Evolutionary conservation across 345 rosid genomes (phyloP).

Genomic region (Arabidopsis thaliana): DNA sequence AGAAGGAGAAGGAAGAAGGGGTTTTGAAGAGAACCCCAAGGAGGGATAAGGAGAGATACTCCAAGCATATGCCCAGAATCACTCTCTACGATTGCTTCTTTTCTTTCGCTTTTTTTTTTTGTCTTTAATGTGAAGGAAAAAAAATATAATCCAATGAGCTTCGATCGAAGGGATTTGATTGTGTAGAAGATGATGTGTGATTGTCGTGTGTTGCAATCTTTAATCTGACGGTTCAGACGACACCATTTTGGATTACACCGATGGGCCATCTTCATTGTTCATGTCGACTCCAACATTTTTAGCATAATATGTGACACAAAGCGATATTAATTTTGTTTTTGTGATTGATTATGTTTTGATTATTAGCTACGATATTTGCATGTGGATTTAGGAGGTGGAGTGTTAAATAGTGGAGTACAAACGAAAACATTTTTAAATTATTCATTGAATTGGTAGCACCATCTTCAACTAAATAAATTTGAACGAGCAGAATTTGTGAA

Average conservation of each 20-base stretch:
- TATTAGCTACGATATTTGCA: neutral
- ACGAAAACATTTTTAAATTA: neutral
- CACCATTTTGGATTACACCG: conserved; percentile 27
- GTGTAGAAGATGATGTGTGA: conserved; percentile 42
- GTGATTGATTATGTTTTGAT: neutral
- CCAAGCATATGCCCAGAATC: conserved; percentile 64
- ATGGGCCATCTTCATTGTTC: conserved; percentile 27
- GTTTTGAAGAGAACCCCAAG: conserved; percentile 32
- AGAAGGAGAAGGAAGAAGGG: conserved; percentile 25
- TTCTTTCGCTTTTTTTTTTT: neutral
- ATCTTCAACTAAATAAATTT: neutral
- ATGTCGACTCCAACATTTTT: conserved; percentile 31
- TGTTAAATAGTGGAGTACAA: neutral
- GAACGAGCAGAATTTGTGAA: neutral
- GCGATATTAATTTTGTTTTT: neutral
- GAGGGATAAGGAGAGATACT: conserved; percentile 66
- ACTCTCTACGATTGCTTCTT: conserved; percentile 24
- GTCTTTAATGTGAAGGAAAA: neutral
- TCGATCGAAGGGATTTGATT: conserved; percentile 25
- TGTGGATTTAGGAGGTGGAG: neutral
- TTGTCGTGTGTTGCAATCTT: conserved; percentile 38
- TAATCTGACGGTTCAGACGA: conserved; percentile 37
- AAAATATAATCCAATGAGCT: conserved; percentile 26
- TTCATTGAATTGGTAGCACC: neutral
- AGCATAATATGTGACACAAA: neutral